Conservation (phyloP, 208 protist species). For the Leptomonas pyrrhocoris region DNA sequence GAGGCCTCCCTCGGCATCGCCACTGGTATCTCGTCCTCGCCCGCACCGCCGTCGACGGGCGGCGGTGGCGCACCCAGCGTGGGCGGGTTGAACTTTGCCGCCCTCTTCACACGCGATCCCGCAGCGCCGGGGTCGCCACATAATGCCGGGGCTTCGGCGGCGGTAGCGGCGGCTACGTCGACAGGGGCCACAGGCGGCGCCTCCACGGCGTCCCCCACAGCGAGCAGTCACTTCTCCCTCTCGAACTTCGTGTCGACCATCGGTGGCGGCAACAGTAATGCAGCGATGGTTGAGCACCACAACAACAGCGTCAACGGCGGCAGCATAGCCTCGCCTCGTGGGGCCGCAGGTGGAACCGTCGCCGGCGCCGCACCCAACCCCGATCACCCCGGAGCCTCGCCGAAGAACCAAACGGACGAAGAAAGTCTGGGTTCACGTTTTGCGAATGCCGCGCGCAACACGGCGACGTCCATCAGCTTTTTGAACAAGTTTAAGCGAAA, state of each 20-base stretch:
- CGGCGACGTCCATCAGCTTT: slow-evolving; percentile 74
- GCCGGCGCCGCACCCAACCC: neutral
- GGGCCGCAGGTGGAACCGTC: no score
- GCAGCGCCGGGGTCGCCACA: slow-evolving; percentile 12
- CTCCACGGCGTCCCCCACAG: slow-evolving; percentile 2
- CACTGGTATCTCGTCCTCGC: slow-evolving; percentile 29
- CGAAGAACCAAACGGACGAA: slow-evolving; percentile 25
- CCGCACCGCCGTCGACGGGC: neutral
- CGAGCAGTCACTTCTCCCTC: slow-evolving; percentile 29
- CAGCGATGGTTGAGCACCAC: no score
- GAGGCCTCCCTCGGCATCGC: slow-evolving; percentile 46
- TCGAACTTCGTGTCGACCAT: slow-evolving; percentile 40
- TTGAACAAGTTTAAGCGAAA: slow-evolving; percentile 76
- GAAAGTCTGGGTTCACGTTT: slow-evolving; percentile 61
- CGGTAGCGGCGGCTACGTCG: no score
- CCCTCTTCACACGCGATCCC: slow-evolving; percentile 51
- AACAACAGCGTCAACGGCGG: no score
- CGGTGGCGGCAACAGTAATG: slow-evolving; percentile 9
- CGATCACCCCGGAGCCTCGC: neutral
- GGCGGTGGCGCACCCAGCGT: slow-evolving; percentile 8
- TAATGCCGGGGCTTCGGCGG: no score
- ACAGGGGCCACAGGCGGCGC: neutral
- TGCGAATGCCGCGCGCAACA: slow-evolving; percentile 57
- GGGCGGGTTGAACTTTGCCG: slow-evolving; percentile 51
- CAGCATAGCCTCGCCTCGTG: neutral